Percentiles rank a stretch among this genome's conserved stretches.
These are phyloP conservation scores for Aspergillus fumigatus DNA, from an alignment of 2,329 filamentous ascomycete genomes.

Conservation along the genomic window DNA sequence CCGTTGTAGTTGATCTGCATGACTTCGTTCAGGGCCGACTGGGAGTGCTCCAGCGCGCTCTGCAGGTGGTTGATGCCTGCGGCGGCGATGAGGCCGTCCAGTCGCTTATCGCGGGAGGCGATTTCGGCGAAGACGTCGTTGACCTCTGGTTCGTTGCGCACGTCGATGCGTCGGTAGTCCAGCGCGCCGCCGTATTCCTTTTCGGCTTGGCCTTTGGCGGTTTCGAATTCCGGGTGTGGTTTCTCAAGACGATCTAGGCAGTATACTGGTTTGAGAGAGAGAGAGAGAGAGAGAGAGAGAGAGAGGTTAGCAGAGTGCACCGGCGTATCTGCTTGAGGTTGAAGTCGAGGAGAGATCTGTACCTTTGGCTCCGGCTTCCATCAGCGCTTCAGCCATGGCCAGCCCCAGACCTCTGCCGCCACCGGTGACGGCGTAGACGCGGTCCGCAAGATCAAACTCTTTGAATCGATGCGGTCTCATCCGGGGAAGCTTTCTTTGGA, in stretches of 20 bases:
- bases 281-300: too few relatives aligned
- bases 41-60: conserved; percentile 38
- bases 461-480: conserved; percentile 29
- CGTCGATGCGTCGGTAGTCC: conserved; percentile 46
- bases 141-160: conserved; percentile 36
- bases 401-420: conserved; percentile 43
- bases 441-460: conserved; percentile 41
- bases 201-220: conserved; percentile 34
- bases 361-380: conserved; percentile 47
- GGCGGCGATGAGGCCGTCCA: conserved; percentile 41
- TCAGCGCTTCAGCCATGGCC: conserved; percentile 43
- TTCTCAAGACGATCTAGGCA: conserved; percentile 44
- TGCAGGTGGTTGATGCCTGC: conserved; percentile 42
- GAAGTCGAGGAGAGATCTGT: conserved; percentile 31
- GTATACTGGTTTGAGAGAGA: conserved; percentile 34
- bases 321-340: background rate
- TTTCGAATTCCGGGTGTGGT: conserved; percentile 42
- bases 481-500: conserved; percentile 27
- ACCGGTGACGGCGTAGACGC: conserved; percentile 41
- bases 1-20: conserved; percentile 49
- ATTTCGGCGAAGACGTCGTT: conserved; percentile 34
- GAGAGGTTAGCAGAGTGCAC: background rate
- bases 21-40: conserved; percentile 40
- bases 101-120: conserved; percentile 29
- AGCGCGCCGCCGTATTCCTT: conserved; percentile 37